These are phyloP conservation scores for Sugiyamaella valdiviana DNA, from an alignment of 805 yeast species.

Conservation along the genomic window DNA sequence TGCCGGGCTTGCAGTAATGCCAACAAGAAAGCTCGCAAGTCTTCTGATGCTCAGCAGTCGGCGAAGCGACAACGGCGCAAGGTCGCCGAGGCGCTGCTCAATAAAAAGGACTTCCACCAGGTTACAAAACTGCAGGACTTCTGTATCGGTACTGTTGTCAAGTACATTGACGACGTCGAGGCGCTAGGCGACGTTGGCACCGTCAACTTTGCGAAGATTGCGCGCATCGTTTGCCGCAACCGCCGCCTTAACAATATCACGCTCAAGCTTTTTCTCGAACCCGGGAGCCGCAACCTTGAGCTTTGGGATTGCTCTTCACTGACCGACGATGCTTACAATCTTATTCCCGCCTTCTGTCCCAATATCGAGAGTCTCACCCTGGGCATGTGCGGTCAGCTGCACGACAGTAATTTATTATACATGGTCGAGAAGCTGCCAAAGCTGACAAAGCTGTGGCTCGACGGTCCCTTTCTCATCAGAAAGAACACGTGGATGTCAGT, in stretches of 20 bases:
- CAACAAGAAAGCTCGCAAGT: slow-evolving; percentile 39
- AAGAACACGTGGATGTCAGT: slow-evolving; percentile 72
- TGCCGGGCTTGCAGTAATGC: slow-evolving; percentile 59
- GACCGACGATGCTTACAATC: slow-evolving; percentile 54
- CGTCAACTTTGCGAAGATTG: slow-evolving; percentile 61
- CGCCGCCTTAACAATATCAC: slow-evolving; percentile 72
- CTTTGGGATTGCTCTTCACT: slow-evolving; percentile 92
- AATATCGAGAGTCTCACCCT: slow-evolving; percentile 57
- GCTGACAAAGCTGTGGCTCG: slow-evolving; percentile 54
- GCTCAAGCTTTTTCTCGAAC: slow-evolving; percentile 62
- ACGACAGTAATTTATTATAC: slow-evolving; percentile 65
- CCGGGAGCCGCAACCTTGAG: slow-evolving; percentile 50
- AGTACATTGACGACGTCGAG: slow-evolving; percentile 67
- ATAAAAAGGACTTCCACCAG: slow-evolving; percentile 49
- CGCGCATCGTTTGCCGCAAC: slow-evolving; percentile 73
- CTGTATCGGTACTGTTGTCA: slow-evolving; percentile 63
- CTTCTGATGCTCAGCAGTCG: slow-evolving; percentile 48
- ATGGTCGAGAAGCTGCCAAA: slow-evolving; percentile 51
- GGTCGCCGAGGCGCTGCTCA: slow-evolving; percentile 77
- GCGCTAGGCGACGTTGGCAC: slow-evolving; percentile 82
- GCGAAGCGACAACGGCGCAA: slow-evolving; percentile 71
- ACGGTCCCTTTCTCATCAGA: slow-evolving; percentile 85
- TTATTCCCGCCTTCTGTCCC: slow-evolving; percentile 76
- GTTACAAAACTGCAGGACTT: slow-evolving; percentile 70
- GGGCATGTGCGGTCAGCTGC: slow-evolving; percentile 90